Conservation (phyloP, 768 basidiomycete genomes). For the Dacryopinax primogenitus region DNA sequence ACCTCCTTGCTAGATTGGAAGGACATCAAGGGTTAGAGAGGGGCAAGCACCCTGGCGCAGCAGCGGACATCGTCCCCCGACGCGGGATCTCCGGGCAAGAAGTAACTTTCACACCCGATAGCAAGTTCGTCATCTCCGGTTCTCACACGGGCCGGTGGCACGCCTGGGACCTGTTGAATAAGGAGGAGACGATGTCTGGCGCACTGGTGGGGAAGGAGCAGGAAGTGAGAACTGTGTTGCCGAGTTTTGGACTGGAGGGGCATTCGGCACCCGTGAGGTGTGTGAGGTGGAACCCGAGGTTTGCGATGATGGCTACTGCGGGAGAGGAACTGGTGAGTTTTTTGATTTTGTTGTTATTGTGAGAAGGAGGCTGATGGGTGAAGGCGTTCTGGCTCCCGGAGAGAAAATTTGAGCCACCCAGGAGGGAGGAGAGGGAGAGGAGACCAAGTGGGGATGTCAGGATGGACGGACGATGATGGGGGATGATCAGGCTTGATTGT, state of each 20-base stretch:
- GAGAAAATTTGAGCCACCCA: slow-evolving; percentile 56
- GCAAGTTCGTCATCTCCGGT: slow-evolving; percentile 77
- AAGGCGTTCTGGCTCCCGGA: slow-evolving; percentile 51
- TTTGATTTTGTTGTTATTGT: slow-evolving; percentile 7
- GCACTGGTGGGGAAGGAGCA: slow-evolving; percentile 20
- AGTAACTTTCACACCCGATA: slow-evolving; percentile 88
- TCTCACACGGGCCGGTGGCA: slow-evolving; percentile 72
- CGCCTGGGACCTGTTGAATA: slow-evolving; percentile 66
- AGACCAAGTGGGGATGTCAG: slow-evolving; percentile 35
- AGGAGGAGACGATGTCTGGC: slow-evolving; percentile 26
- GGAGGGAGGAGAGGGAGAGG: slow-evolving; percentile 45
- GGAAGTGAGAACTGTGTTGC: slow-evolving; percentile 40
- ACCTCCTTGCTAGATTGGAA: slow-evolving; percentile 69
- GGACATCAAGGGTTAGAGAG: slow-evolving; percentile 77
- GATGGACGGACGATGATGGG: not conserved
- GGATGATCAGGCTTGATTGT: too few species aligned
- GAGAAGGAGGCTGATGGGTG: slow-evolving; percentile 10
- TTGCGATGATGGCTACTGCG: slow-evolving; percentile 76
- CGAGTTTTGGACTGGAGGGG: slow-evolving; percentile 48
- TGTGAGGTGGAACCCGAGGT: slow-evolving; percentile 79
- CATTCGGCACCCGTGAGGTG: slow-evolving; percentile 76
- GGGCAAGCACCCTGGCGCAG: slow-evolving; percentile 34
- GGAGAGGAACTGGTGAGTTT: slow-evolving; percentile 63
- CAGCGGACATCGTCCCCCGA: slow-evolving; percentile 43
- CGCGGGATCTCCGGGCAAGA: slow-evolving; percentile 87